phyloP scores from a whole-genome alignment of 2,329 filamentous ascomycete genomes.

The Aspergillus terreus region DNA sequence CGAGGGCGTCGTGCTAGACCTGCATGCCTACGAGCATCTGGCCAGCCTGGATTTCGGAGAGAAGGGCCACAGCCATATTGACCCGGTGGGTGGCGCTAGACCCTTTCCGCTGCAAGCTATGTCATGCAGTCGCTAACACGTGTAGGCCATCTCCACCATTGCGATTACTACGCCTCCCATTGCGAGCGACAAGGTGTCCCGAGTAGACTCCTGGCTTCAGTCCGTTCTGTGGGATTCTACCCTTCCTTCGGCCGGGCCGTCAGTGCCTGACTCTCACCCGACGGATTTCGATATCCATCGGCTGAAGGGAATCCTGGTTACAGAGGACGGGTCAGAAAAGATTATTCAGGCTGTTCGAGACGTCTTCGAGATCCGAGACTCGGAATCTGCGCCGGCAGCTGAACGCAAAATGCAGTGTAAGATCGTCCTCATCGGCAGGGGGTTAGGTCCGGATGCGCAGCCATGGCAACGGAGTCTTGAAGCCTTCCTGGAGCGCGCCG shows the following conservation, averaged over 20 bases:
- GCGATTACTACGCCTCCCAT: slow-evolving; percentile 66
- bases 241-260: slow-evolving; percentile 17
- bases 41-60: slow-evolving; percentile 65
- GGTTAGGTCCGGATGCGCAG: slow-evolving; percentile 31
- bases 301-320: slow-evolving; percentile 72
- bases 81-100: slow-evolving; percentile 59
- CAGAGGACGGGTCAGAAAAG: slow-evolving; percentile 63
- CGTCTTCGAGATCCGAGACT: slow-evolving; percentile 84
- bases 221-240: slow-evolving; percentile 73
- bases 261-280: slow-evolving; percentile 13
- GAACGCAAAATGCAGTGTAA: slow-evolving; percentile 34
- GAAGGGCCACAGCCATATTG: slow-evolving; percentile 86
- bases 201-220: slow-evolving; percentile 77
- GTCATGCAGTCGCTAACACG: slow-evolving; percentile 1
- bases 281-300: slow-evolving; percentile 75
- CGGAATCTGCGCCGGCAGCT: slow-evolving; percentile 18
- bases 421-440: slow-evolving; percentile 47
- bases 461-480: slow-evolving; percentile 36
- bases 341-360: slow-evolving; percentile 90
- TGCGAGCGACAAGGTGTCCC: slow-evolving; percentile 52
- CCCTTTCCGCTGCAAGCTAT: background rate
- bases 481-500: slow-evolving; percentile 19
- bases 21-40: slow-evolving; percentile 89
- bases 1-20: slow-evolving; percentile 80
- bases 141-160: slow-evolving; percentile 79